Base-by-base conservation (phyloP, 148 eudicot genomes). In the Fagopyrum esculentum region DNA sequence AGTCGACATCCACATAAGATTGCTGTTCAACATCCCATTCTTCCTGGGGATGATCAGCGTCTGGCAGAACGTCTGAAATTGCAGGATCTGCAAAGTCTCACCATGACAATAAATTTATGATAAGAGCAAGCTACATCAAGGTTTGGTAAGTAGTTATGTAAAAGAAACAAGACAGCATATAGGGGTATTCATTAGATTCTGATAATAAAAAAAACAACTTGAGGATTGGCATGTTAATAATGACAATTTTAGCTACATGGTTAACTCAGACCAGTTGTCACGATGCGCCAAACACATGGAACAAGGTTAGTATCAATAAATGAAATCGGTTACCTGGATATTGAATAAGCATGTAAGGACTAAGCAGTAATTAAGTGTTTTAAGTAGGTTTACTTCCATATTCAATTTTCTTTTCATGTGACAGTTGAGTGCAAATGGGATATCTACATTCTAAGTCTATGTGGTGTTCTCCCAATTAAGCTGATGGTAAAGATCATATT, bases 81-180 rank as follows among this genome's bases (percentile, higher is more conserved):
- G 87, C 74, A 59, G 98, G 98, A 81, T 91, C 98, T 94, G 74
- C 79, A 74, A 72, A 29, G 73, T 40, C n/a, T 79, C 16, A 66
- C 46, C 71, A 35, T 9, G 71, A 66, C n/a, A 66, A 5, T 66
- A 4, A 66, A 46, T 2, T 9, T 16, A 57, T 17, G 59, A 57
- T 19, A 61, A 30, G 69, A 61, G 68, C 43, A 61, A 29, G 68
- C 43, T 61, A 61, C 68, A 61, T 29, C 43, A 61, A 61, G 68
- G 15, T 26, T 26, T 61, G 43, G 43, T 61, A 22, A 56, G 26
- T 56, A n/a, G 30, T 19, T 57, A 10, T 6, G 30, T 57, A 16
- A 5, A 17, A 57, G 2, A 57, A 57, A 57, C 30, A 57, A 57
- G 3, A 26, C 63, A 57, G 10, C 63, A 57, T 57, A 56, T 57